A percentile compares a stretch with the other conserved stretches of the same genome.
These are phyloP conservation scores for Brassica cretica DNA, from an alignment of 345 rosid genomes.

Conservation along the genomic window DNA sequence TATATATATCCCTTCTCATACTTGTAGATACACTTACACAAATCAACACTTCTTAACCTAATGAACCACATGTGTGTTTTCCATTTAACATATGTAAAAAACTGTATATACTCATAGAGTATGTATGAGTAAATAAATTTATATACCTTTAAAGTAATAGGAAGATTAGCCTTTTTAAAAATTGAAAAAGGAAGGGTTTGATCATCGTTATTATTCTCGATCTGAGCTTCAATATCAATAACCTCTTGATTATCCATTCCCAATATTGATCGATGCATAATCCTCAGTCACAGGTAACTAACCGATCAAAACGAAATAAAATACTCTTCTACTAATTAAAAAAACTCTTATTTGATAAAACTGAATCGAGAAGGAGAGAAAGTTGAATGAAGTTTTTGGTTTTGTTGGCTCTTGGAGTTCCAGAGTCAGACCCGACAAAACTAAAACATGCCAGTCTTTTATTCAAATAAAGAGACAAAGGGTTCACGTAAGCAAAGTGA, in stretches of 20 bases:
- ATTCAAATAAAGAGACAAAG: conserved; percentile 23
- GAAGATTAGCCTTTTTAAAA: conserved; percentile 42
- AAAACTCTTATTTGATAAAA: not conserved
- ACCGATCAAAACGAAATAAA: not conserved
- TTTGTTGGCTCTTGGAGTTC: conserved; percentile 4
- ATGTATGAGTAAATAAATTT: not conserved
- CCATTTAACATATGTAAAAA: not conserved
- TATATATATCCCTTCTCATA: too few relatives aligned
- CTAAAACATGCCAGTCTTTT: not conserved
- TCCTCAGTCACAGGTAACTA: not conserved
- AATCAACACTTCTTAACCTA: conserved; percentile 6
- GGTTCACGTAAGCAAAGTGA: conserved; percentile 39
- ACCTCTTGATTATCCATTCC: conserved; percentile 32
- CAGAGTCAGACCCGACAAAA: conserved; percentile 17
- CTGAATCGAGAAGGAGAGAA: not conserved
- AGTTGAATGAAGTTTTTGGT: not conserved
- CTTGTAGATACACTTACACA: not conserved
- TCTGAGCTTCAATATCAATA: conserved; percentile 39
- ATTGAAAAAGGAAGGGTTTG: conserved; percentile 31
- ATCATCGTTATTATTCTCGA: conserved; percentile 26
- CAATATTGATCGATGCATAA: conserved; percentile 15
- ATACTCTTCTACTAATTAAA: not conserved
- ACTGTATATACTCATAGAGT: not conserved
- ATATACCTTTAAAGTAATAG: conserved; percentile 46
- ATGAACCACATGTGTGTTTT: conserved; percentile 11